Conservation (phyloP, 345 rosid species). For the Lenwebbia sp. region DNA sequence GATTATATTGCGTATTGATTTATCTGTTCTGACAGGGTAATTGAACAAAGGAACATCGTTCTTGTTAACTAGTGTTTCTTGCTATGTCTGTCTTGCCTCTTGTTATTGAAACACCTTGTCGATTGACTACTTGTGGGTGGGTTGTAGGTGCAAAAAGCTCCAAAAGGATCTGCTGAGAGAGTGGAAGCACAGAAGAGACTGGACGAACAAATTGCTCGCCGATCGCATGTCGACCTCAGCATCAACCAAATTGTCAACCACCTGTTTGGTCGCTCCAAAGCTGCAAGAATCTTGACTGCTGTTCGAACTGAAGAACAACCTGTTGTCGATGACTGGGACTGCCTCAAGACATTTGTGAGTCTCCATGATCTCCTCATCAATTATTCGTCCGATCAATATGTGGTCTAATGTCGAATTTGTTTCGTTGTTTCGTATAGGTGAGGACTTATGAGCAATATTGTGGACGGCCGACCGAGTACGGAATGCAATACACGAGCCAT, state of each 20-base stretch:
- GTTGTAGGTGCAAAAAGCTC: slow-evolving; percentile 23
- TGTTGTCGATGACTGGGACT: slow-evolving; percentile 37
- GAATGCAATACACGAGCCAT: slow-evolving; percentile 27
- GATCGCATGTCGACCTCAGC: slow-evolving; percentile 27
- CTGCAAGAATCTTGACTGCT: not conserved
- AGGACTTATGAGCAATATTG: slow-evolving; percentile 19
- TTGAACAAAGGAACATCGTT: not conserved
- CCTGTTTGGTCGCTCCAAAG: slow-evolving; percentile 12
- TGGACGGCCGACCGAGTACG: slow-evolving; percentile 19
- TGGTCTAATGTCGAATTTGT: not conserved
- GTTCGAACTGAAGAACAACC: slow-evolving; percentile 15
- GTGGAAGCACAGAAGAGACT: slow-evolving; percentile 27
- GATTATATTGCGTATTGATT: not conserved
- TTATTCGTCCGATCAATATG: not conserved
- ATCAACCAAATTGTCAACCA: slow-evolving; percentile 14
- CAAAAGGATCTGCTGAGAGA: slow-evolving; percentile 23
- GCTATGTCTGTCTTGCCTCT: not conserved
- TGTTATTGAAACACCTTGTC: not conserved
- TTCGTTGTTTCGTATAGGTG: slow-evolving; percentile 4
- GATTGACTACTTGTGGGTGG: not conserved
- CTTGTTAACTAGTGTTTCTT: not conserved
- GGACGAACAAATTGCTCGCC: slow-evolving; percentile 1
- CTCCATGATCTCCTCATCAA: not conserved
- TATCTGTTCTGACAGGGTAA: not conserved
- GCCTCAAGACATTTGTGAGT: slow-evolving; percentile 25